phyloP scores from a whole-genome alignment of 2,329 filamentous ascomycete genomes.

The Fusarium proliferatum region DNA sequence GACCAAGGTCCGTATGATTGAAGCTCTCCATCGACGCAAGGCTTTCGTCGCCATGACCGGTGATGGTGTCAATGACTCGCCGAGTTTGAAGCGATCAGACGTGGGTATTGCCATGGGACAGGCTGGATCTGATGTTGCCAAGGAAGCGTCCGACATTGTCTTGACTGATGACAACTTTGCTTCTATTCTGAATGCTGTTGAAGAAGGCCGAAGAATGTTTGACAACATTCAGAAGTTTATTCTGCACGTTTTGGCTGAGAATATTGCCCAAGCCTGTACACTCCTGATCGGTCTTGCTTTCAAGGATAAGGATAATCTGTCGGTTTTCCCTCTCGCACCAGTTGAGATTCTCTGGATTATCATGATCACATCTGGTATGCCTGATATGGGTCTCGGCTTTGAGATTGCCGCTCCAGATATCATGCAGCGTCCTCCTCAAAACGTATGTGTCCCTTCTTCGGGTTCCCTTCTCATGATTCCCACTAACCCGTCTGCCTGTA shows the following conservation, averaged over 20 bases:
- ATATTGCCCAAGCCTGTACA: slow-evolving; percentile 75
- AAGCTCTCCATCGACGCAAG: slow-evolving; percentile 73
- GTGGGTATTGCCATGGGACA: slow-evolving; percentile 79
- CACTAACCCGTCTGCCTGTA: slow-evolving; percentile 9
- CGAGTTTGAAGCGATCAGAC: slow-evolving; percentile 74
- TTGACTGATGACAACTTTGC: slow-evolving; percentile 80
- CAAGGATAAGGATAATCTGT: slow-evolving; percentile 71
- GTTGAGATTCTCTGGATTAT: slow-evolving; percentile 85
- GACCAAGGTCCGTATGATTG: slow-evolving; percentile 81
- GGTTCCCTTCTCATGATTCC: too few species aligned
- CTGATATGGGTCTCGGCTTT: slow-evolving; percentile 80
- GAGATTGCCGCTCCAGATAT: slow-evolving; percentile 76
- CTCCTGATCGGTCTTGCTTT: slow-evolving; percentile 77
- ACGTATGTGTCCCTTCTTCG: slow-evolving; percentile 51
- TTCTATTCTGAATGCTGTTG: slow-evolving; percentile 76
- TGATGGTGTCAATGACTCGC: slow-evolving; percentile 77
- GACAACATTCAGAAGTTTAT: slow-evolving; percentile 82
- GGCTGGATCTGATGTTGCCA: slow-evolving; percentile 76
- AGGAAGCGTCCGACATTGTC: slow-evolving; percentile 75
- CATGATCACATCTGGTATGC: slow-evolving; percentile 79
- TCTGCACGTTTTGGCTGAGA: slow-evolving; percentile 73
- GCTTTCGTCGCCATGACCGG: slow-evolving; percentile 78
- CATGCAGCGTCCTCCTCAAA: slow-evolving; percentile 75
- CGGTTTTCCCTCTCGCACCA: slow-evolving; percentile 77
- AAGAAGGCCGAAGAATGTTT: slow-evolving; percentile 77